Evolutionary conservation across 78 protist species (phyloP).

Genomic region (Parvularia atlantis): DNA sequence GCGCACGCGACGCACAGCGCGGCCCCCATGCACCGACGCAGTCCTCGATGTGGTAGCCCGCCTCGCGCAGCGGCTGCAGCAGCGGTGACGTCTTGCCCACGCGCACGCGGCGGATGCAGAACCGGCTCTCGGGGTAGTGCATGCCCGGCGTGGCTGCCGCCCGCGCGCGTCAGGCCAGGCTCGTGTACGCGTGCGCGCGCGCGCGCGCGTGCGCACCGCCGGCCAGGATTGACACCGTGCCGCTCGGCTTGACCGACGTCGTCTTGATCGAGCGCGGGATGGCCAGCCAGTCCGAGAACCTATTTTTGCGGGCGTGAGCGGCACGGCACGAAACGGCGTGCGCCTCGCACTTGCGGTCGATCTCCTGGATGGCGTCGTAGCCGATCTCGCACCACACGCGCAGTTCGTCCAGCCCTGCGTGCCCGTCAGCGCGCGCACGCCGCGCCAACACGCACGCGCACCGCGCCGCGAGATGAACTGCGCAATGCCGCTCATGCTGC

Average conservation of each 20-base stretch:
- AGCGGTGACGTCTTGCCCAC: slow-evolving; percentile 23
- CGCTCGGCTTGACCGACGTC: slow-evolving; percentile 83
- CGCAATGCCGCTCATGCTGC: slow-evolving; percentile 76
- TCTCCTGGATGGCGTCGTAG: slow-evolving; percentile 27
- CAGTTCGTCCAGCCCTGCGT: slow-evolving; percentile 29
- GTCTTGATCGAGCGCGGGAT: slow-evolving; percentile 71
- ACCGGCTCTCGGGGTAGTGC: slow-evolving; percentile 74
- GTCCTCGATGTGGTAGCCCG: slow-evolving; percentile 59
- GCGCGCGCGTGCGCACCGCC: too few species aligned
- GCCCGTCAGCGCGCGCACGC: background rate
- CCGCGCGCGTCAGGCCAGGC: background rate
- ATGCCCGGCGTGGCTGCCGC: slow-evolving; percentile 77
- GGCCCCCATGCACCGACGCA: background rate
- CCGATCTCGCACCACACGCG: slow-evolving; percentile 63
- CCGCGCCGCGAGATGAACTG: slow-evolving; percentile 48
- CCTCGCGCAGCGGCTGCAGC: slow-evolving; percentile 29
- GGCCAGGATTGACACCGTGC: slow-evolving; percentile 77
- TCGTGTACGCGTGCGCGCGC: too few species aligned
- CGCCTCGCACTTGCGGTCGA: slow-evolving; percentile 5
- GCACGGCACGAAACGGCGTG: background rate
- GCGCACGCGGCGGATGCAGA: slow-evolving; percentile 70
- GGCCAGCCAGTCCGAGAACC: slow-evolving; percentile 45
- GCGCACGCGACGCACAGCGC: too few species aligned
- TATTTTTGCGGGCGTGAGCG: too few species aligned
- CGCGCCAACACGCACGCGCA: background rate